Evolutionary conservation across 192 early-diverging fungal genomes (phyloP), one percentile per base, ranked within the genome.

Genomic region (Linnemannia hyalina): DNA sequence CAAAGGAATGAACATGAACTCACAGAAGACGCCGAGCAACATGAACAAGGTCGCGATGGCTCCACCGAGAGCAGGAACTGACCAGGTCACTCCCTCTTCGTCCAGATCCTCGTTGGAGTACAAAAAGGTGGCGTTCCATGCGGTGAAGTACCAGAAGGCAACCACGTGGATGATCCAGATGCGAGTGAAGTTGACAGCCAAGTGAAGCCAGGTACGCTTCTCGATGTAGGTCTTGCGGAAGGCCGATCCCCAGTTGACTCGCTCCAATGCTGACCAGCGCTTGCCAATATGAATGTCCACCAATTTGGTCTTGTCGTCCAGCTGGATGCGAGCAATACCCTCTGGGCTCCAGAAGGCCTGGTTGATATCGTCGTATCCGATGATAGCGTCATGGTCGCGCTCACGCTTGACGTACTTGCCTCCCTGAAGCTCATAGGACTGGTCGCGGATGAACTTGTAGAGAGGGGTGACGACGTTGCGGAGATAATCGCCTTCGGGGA

Each of bases 321-420:
- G 75, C 38, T 83, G 81, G 63, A 94, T 92, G 49, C 85, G 85
- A 35, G 90, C 89, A 75, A 97, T 92, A 10, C 90, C 90, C 74
- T 93, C 92, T 18, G 93, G 91, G 52, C 91, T 89, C 95, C 96
- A 96, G 88, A 97, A 97, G 38, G 94, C 82, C 80, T 97, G 95
- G 84, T 97, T 97, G 77, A 97, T 92, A 73, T 96, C 95, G 83
- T 96, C 96, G 76, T 97, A 96, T 11, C 96, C 95, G 68, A 97
- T 94, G 15, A 92, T 94, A 36, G 89, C 84, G 23, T 91, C 89
- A 82, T 97, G 96, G 75, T 96, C 96, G 78, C 93, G 90, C 90
- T 96, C 95, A 79, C 93, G 91, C 87, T 94, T 95, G 36, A 95
- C 91, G 76, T 91, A 95, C 69, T 92, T 93, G 68, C 94, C 94